phyloP scores from a whole-genome alignment of 257 asterid species.

The Rubia yunnanensis region DNA sequence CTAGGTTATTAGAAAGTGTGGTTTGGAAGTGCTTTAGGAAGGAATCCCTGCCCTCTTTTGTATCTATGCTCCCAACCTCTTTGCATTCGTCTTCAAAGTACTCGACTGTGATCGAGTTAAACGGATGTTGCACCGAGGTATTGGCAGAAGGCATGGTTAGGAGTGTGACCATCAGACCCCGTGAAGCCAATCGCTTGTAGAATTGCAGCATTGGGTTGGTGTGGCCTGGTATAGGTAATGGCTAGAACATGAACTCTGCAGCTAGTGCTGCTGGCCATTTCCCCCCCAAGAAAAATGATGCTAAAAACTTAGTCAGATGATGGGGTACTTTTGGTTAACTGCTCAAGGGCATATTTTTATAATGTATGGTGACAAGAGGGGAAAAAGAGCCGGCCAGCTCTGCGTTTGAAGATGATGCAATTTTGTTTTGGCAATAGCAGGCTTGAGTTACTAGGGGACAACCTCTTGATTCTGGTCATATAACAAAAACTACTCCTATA shows the following conservation, averaged over 20 bases:
- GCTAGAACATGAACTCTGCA: constrained; percentile 23
- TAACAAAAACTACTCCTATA: not conserved
- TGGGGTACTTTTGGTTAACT: not conserved
- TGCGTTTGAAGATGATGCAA: not conserved
- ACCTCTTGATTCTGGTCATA: not conserved
- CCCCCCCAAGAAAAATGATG: not conserved
- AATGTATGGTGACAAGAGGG: not conserved
- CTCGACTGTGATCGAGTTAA: constrained; percentile 13
- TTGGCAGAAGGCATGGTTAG: constrained; percentile 12
- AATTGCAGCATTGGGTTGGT: constrained; percentile 41
- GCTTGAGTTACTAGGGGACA: not conserved
- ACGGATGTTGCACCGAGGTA: not conserved
- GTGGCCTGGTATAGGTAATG: constrained; percentile 49
- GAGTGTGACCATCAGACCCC: constrained; percentile 23
- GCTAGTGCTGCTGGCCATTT: not conserved
- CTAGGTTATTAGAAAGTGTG: constrained; percentile 11
- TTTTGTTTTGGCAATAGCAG: not conserved
- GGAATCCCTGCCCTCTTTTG: constrained; percentile 6
- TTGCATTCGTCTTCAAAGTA: constrained; percentile 19
- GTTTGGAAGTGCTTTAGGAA: constrained; percentile 14
- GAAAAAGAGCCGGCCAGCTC: not conserved
- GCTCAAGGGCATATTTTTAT: not conserved
- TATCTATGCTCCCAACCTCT: not conserved
- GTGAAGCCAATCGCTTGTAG: constrained; percentile 34
- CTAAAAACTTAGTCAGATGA: not conserved